Base-by-base conservation (phyloP, 805 yeast genomes). In the Kazachstania taianensis region DNA sequence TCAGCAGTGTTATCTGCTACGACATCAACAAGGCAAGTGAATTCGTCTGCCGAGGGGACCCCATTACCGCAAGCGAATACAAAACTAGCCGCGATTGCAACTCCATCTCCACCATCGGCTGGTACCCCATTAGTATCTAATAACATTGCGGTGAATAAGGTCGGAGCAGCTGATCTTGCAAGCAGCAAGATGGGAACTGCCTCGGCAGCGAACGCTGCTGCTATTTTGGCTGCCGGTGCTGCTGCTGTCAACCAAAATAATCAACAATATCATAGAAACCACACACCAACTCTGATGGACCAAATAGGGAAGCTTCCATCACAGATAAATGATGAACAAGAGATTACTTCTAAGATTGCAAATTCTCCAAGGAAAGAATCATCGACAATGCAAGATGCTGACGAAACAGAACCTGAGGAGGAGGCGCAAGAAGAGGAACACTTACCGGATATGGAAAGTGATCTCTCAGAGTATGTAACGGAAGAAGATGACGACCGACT, bases 161-260 rank as follows among this genome's bases (percentile, higher is more conserved):
- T n/a, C n/a, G n/a, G n/a, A n/a, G n/a, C n/a, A 33, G 25, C 14
- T 24, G 30, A 15, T 16, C 37, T 2, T 24, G 16, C 12, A 33
- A 17, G 19, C 33, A 40, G n/a, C 16, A 40, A 9, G 35, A 18
- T 16, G 36, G 49, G 7, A n/a, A n/a, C n/a, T n/a, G 36, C 44
- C 20, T 43, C 53, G 4, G 49, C 49, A 7, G 42, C 39, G 4
- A 42, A 45, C 7, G 52, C 54, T 4, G 52, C 51, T 20, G 54
- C 54, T 8, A 48, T 48, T 2, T 28, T 49, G 10, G 52, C 53
- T 13, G 52, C 52, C 3, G 52, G 52, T 13, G 49, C 55, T 5
- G 52, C 51, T 15, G 52, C 51, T 8, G 52, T 45, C 6, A 43
- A 42, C 28, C 42, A 46, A 30, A 49, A 48, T 30, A 48, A 49